phyloP scores from a whole-genome alignment of 1,284 basidiomycete genomes.

The Mycena sp. region DNA sequence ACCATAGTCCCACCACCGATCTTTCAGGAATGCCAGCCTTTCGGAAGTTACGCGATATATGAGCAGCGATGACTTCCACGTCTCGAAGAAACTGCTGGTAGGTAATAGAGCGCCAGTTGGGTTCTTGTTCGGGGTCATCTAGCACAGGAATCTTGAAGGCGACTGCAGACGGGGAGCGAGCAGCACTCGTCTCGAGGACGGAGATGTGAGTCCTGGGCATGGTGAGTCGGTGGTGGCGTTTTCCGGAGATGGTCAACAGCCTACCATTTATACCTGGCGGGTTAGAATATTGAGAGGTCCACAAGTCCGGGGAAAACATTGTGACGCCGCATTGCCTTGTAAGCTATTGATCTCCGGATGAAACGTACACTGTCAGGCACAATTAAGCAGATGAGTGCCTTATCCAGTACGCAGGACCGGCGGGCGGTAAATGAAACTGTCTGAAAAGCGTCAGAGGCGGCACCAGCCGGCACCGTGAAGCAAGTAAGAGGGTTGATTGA shows the following conservation, averaged over 20 bases:
- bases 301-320: constrained; percentile 20
- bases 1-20: constrained; percentile 77
- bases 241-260: constrained; percentile 11
- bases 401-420: constrained; percentile 10
- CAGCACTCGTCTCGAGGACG: constrained; percentile 57
- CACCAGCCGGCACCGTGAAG: constrained; percentile 12
- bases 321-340: constrained; percentile 26
- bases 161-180: constrained; percentile 51
- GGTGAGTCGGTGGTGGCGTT: constrained; percentile 22
- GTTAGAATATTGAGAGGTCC: constrained; percentile 9
- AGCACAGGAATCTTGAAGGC: constrained; percentile 61
- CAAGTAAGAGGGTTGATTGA: constrained; percentile 11
- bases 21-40: constrained; percentile 54
- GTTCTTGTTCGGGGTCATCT: constrained; percentile 45
- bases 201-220: constrained; percentile 59
- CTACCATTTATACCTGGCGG: constrained; percentile 27
- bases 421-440: background rate
- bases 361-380: constrained; percentile 29
- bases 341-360: constrained; percentile 28
- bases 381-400: constrained; percentile 22
- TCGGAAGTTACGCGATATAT: constrained; percentile 61
- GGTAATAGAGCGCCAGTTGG: constrained; percentile 60
- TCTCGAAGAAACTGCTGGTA: constrained; percentile 63
- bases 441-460: background rate
- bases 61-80: constrained; percentile 60